These are phyloP conservation scores for Limonium bicolor DNA, from an alignment of 148 eudicot species.

Conservation along the genomic window DNA sequence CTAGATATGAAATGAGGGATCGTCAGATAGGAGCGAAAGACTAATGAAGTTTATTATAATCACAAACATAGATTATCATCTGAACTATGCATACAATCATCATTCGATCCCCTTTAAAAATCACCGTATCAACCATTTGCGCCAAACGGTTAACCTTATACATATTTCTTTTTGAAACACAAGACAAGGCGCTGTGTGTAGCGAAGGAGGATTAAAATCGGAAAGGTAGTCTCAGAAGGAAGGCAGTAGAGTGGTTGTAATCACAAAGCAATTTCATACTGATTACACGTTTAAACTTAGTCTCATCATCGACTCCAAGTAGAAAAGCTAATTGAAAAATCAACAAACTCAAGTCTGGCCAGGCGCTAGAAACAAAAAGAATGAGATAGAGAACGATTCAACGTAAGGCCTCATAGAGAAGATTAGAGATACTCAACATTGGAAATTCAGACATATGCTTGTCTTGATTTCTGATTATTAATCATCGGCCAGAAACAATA, in stretches of 20 bases:
- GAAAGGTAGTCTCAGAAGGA: slow-evolving; percentile 1
- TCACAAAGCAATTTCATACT: slow-evolving; percentile 1
- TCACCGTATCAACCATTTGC: too few relatives aligned
- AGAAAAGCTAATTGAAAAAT: background rate
- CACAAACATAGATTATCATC: too few relatives aligned
- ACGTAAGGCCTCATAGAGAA: slow-evolving; percentile 8
- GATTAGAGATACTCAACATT: slow-evolving; percentile 4
- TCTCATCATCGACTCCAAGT: background rate
- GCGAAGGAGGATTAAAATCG: too few relatives aligned
- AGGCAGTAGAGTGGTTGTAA: slow-evolving; percentile 7
- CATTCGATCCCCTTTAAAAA: too few relatives aligned
- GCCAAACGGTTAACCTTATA: too few relatives aligned
- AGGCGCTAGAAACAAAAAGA: background rate
- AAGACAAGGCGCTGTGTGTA: too few relatives aligned
- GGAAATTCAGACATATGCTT: slow-evolving; percentile 6
- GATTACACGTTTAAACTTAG: background rate
- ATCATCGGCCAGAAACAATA: background rate
- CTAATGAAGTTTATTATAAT: too few relatives aligned
- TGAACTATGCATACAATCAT: too few relatives aligned
- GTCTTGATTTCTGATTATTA: background rate
- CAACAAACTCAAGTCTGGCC: too few relatives aligned
- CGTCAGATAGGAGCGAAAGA: background rate
- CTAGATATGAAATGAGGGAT: background rate
- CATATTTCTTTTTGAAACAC: too few relatives aligned
- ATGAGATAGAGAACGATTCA: background rate